Percentiles rank a stretch among this genome's conserved stretches.
phyloP scores from a whole-genome alignment of 2,329 filamentous ascomycete genomes.

The Chalara sp. region DNA sequence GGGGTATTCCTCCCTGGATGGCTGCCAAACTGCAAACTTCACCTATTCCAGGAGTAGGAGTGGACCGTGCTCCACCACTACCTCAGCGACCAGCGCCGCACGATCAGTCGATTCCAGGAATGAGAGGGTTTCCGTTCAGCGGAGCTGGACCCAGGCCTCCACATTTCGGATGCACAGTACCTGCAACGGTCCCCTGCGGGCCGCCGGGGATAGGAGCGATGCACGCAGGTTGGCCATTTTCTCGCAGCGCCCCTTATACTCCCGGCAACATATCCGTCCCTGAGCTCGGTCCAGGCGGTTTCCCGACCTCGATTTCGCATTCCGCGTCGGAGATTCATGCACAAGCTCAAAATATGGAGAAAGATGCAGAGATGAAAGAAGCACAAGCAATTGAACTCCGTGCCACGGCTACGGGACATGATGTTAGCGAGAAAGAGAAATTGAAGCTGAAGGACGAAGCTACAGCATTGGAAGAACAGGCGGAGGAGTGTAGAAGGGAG shows the following conservation, averaged over 20 bases:
- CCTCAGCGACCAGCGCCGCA: no score
- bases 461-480: conserved; percentile 16
- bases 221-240: conserved; percentile 15
- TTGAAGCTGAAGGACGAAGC: conserved; percentile 12
- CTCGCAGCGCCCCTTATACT: conserved; percentile 9
- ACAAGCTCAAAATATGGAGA: conserved; percentile 14
- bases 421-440: conserved; percentile 11
- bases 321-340: conserved; percentile 15
- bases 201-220: conserved; percentile 7
- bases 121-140: not conserved
- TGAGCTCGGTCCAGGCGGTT: not conserved
- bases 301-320: conserved; percentile 5
- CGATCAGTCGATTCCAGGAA: no score
- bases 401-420: conserved; percentile 3
- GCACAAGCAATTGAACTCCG: conserved; percentile 8
- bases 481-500: conserved; percentile 16
- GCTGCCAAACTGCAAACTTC: not conserved
- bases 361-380: conserved; percentile 13
- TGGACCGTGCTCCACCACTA: not conserved
- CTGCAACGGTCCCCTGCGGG: not conserved
- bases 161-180: not conserved
- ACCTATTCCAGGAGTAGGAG: not conserved
- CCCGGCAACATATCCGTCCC: conserved; percentile 5
- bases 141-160: not conserved
- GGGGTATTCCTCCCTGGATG: not conserved